These are phyloP conservation scores for Phytophthora multivora DNA, from an alignment of 352 stramenopile species.

Conservation along the genomic window DNA sequence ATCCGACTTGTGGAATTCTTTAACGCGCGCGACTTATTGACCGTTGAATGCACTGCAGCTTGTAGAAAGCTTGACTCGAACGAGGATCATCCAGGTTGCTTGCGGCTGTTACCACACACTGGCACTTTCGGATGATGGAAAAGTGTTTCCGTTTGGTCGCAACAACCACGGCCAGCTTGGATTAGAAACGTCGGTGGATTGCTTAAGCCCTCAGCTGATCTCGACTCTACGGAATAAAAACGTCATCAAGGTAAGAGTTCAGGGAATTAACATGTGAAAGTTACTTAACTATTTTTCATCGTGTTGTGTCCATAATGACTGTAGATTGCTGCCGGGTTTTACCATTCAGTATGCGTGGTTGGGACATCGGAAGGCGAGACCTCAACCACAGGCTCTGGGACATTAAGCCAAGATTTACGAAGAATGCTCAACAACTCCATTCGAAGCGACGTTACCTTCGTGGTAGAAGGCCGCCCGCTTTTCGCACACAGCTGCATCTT, in stretches of 20 bases:
- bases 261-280: too few species aligned
- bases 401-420: constrained; percentile 75
- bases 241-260: constrained; percentile 59
- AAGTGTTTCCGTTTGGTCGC: constrained; percentile 91
- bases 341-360: constrained; percentile 86
- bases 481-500: constrained; percentile 89
- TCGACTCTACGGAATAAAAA: constrained; percentile 56
- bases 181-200: constrained; percentile 74
- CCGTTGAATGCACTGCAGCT: constrained; percentile 33
- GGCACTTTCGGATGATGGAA: constrained; percentile 79
- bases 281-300: too few species aligned
- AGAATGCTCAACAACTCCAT: constrained; percentile 85
- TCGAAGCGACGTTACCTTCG: constrained; percentile 84
- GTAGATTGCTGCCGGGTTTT: constrained; percentile 92
- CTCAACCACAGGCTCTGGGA: constrained; percentile 22
- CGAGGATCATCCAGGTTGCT: constrained; percentile 72
- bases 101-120: constrained; percentile 90
- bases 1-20: background rate
- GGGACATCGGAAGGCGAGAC: constrained; percentile 20
- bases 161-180: constrained; percentile 95
- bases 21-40: background rate
- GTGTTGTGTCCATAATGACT: constrained; percentile 2
- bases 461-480: constrained; percentile 71
- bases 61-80: constrained; percentile 52
- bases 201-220: constrained; percentile 74